Conservation (phyloP, 2,329 filamentous ascomycete species). For the Xylariaceae sp. region DNA sequence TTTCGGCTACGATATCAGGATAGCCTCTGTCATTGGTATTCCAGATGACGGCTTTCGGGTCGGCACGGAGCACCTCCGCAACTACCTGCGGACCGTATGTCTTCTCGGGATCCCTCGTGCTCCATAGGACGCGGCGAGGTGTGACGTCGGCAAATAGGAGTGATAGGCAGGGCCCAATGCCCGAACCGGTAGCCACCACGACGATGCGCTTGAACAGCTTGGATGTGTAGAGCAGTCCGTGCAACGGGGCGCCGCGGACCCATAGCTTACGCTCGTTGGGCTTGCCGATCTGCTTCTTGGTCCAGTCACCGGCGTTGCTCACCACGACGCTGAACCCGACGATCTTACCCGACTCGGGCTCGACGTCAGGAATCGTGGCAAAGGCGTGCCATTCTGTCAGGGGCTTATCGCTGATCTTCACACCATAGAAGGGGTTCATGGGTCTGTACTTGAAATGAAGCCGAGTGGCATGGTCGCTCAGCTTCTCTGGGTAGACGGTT, state of each 20-base stretch:
- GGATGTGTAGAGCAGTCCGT: conserved; percentile 63
- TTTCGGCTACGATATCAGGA: conserved; percentile 49
- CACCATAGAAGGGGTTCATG: conserved; percentile 51
- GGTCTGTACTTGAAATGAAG: conserved; percentile 63
- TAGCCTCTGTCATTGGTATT: conserved; percentile 58
- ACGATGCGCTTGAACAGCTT: conserved; percentile 61
- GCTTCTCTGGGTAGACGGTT: conserved; percentile 57
- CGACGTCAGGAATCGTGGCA: conserved; percentile 62
- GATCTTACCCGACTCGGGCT: conserved; percentile 35
- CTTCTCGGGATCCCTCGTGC: conserved; percentile 52
- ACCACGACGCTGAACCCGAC: conserved; percentile 64
- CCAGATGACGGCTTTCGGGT: conserved; percentile 60
- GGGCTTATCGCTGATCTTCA: conserved; percentile 59
- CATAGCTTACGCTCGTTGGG: conserved; percentile 57
- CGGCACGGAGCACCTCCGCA: conserved; percentile 48
- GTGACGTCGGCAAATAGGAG: conserved; percentile 50
- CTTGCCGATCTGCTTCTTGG: conserved; percentile 55
- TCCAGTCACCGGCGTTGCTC: conserved; percentile 76
- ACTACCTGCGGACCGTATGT: conserved; percentile 59
- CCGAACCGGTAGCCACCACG: conserved; percentile 66
- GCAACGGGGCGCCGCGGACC: conserved; percentile 63
- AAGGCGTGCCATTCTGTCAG: conserved; percentile 72
- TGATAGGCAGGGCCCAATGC: conserved; percentile 65
- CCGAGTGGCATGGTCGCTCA: conserved; percentile 68
- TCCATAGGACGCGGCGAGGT: conserved; percentile 62